Evolutionary conservation across 2,329 filamentous ascomycete genomes (phyloP), one percentile per base, ranked within the genome.

Genomic region (Lecanicillium sp.): DNA sequence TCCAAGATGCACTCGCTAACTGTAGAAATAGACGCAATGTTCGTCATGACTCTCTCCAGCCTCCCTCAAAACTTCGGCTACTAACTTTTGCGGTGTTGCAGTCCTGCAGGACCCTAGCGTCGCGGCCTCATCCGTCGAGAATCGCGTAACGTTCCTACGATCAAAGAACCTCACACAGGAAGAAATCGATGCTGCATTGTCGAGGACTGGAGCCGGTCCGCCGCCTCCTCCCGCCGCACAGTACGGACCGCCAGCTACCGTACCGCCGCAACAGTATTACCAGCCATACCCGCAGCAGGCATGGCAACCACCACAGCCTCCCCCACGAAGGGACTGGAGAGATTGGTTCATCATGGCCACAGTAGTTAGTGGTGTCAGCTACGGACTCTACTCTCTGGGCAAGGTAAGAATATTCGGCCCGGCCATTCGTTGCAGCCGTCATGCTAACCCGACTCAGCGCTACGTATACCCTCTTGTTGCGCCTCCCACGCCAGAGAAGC

Each of bases 311-410:
- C 65, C 75, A 4, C 72, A 72, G 2, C 69, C 74, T 40, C 64
- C 79, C 3, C 88, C 88, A 3, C 81, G 79, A 57, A 74, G 92
- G 55, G 92, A 98, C 64, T 98, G 92, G 92, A 77, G 94, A 45
- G 92, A 98, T 58, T 97, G 88, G 85, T 98, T 98, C 64, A 97
- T 98, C 62, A 95, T 97, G 87, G 92, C 92, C 7, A 98, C 92
- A 0, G 86, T 97, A 11, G 83, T 94, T 46, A 84, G 88, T 41
- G 87, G 89, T 35, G 81, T 96, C 15, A 76, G 87, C 29, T 97
- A 96, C 55, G 90, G 89, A 1, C 64, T 95, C 17, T 98, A 92
- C 58, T 77, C 82, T 47, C 74, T 96, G 13, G 86, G 88, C 44
- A 94, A 94, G 77, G 84, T 87, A 67, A 28, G 58, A 40, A 22